Conservation (phyloP, 2,329 filamentous ascomycete genomes). For the Metarhizium album region DNA sequence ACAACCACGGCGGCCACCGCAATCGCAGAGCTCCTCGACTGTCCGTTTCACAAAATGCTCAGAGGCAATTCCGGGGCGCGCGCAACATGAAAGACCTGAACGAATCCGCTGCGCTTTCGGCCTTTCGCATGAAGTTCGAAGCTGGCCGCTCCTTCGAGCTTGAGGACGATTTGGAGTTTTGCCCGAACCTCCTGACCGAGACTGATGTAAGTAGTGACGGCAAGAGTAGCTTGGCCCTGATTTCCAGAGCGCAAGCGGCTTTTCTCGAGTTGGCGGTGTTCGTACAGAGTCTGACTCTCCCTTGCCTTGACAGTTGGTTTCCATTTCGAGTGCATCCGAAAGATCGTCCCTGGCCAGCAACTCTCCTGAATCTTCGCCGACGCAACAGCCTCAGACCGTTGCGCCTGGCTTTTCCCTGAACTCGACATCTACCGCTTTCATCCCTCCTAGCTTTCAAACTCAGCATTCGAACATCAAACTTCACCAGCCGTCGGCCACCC, state of each 20-base stretch:
- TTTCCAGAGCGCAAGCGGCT: slow-evolving; percentile 4
- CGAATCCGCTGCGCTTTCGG: slow-evolving; percentile 63
- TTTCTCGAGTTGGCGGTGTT: neutral
- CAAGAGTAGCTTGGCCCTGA: neutral
- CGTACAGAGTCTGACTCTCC: slow-evolving; percentile 21
- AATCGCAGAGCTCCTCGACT: slow-evolving; percentile 75
- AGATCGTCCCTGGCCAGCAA: slow-evolving; percentile 90
- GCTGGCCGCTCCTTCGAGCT: slow-evolving; percentile 88
- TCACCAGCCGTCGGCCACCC: slow-evolving; percentile 82
- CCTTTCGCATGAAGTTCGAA: slow-evolving; percentile 82
- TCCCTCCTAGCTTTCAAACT: slow-evolving; percentile 54
- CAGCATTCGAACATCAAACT: slow-evolving; percentile 63
- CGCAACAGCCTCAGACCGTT: slow-evolving; percentile 74
- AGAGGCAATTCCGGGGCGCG: slow-evolving; percentile 78
- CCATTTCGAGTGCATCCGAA: slow-evolving; percentile 87
- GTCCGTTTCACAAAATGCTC: slow-evolving; percentile 68
- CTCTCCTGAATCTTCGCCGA: slow-evolving; percentile 82
- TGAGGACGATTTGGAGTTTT: slow-evolving; percentile 94
- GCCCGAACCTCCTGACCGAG: slow-evolving; percentile 83
- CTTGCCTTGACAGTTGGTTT: slow-evolving; percentile 56
- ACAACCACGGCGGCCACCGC: slow-evolving; percentile 65
- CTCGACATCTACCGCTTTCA: slow-evolving; percentile 54
- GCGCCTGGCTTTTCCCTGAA: slow-evolving; percentile 67
- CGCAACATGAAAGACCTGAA: slow-evolving; percentile 78
- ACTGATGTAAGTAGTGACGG: slow-evolving; percentile 61